Base-by-base conservation (phyloP, 2,329 filamentous ascomycete species). In the Pseudocercospora musae region DNA sequence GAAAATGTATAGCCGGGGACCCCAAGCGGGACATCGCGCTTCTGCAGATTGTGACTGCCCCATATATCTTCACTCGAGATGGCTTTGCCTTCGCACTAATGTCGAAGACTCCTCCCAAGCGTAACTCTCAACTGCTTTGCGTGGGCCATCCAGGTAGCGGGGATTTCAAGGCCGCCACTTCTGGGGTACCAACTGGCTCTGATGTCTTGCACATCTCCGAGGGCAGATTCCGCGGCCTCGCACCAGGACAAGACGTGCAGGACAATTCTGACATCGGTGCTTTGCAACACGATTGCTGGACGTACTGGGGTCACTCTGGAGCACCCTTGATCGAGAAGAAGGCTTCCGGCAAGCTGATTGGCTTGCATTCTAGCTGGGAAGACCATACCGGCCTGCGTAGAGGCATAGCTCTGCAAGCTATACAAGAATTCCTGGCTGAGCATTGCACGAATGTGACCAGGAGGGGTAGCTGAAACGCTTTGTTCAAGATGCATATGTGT, bases 231-330 rank as follows among this genome's bases (percentile, higher is more conserved):
- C 71, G 74, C 9, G 82, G 81, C 0, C 72, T 76, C 55, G 73
- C 72, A 0, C 58, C 66, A 9, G 76, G 65, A 3, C 76, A 76
- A 56, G 78, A 84, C 68, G 70, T 74, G 2, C 78, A 84, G 58
- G 80, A 85, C 62, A 84, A 84, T 64, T 76, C 75, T 1, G 79
- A 82, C 23, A 84, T 85, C 58, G 82, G 82, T 1, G 78, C 78
- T 0, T 65, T 85, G 66, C 81, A 77, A 76, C 83, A 85, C 68
- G 78, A 81, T 67, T 82, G 80, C 60, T 85, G 82, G 82, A 85
- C 82, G 1, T 85, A 84, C 69, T 84, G 82, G 83, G 82, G 82
- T 1, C 82, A 84, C 68, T 82, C 79, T 21, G 82, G 82, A 2
- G 82, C 82, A 4, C 81, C 80, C 1, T 69, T 85, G 15, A 64